Conservation (phyloP, 2,329 filamentous ascomycete genomes). For the Trichoderma sp. region DNA sequence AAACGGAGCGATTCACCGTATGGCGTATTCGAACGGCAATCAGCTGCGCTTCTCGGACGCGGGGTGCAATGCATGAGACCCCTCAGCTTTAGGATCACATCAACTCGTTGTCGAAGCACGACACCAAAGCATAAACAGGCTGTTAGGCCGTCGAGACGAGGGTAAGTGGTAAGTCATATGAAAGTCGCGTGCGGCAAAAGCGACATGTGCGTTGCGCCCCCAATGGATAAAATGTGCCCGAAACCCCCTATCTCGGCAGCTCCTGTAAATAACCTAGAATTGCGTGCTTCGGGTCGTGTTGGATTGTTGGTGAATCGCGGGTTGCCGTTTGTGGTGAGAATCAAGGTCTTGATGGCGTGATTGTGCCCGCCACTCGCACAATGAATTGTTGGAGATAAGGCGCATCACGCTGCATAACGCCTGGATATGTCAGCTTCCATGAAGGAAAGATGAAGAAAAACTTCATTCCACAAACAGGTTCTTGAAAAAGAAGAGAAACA, state of each 20-base stretch:
- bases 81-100: slow-evolving; percentile 7
- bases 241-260: neutral
- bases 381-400: slow-evolving; percentile 13
- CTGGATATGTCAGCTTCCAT: neutral
- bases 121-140: neutral
- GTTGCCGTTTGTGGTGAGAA: slow-evolving; percentile 1
- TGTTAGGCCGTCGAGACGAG: neutral
- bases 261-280: neutral
- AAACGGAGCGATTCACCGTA: neutral
- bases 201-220: neutral
- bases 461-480: too few relatives aligned
- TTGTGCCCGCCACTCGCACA: slow-evolving; percentile 13
- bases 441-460: neutral
- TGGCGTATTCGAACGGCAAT: neutral
- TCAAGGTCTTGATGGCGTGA: slow-evolving; percentile 20
- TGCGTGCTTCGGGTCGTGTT: slow-evolving; percentile 6
- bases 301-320: neutral
- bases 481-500: neutral
- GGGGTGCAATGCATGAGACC: neutral
- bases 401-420: neutral
- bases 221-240: neutral
- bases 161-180: neutral
- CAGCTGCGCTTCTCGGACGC: neutral
- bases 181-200: neutral
- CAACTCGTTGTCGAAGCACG: slow-evolving; percentile 8